Percentiles rank a stretch among this genome's conserved stretches.
Evolutionary conservation across 2,329 filamentous ascomycete genomes (phyloP).

Genomic region (Apiospora rasikravindrae): DNA sequence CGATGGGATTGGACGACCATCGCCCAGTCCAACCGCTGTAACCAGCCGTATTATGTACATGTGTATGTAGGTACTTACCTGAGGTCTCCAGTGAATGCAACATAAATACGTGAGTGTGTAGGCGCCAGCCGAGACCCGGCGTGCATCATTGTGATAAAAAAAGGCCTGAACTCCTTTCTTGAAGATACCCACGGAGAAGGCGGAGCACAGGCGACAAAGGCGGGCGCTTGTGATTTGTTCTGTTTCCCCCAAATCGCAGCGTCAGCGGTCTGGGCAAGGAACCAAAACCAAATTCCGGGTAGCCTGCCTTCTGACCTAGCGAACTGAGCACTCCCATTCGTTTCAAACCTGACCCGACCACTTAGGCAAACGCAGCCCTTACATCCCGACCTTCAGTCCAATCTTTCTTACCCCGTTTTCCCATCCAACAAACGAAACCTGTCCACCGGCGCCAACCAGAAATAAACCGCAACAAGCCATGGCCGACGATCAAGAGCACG

Average conservation of each 20-base stretch:
- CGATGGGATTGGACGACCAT: neutral
- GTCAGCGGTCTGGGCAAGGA: neutral
- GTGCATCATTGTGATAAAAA: neutral
- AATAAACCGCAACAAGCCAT: neutral
- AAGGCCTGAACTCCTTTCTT: neutral
- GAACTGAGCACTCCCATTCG: conserved; percentile 1
- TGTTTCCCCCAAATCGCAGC: neutral
- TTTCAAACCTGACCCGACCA: neutral
- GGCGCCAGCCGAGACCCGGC: neutral
- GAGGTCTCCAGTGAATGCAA: neutral
- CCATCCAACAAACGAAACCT: neutral
- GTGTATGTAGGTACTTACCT: too few relatives aligned
- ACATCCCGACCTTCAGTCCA: neutral
- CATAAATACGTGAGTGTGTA: neutral
- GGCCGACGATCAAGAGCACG: conserved; percentile 12
- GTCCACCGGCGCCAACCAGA: neutral
- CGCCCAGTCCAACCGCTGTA: neutral
- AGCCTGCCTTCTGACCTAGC: neutral
- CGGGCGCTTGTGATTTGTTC: conserved; percentile 2
- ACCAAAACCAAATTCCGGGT: neutral
- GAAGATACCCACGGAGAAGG: neutral
- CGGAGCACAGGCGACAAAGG: conserved; percentile 15
- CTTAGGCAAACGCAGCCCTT: neutral
- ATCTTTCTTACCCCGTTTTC: neutral
- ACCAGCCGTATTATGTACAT: neutral